Evolutionary conservation across 257 asterid genomes (phyloP), one percentile per base, ranked within the genome.

Genomic region (Petunia secreta): DNA sequence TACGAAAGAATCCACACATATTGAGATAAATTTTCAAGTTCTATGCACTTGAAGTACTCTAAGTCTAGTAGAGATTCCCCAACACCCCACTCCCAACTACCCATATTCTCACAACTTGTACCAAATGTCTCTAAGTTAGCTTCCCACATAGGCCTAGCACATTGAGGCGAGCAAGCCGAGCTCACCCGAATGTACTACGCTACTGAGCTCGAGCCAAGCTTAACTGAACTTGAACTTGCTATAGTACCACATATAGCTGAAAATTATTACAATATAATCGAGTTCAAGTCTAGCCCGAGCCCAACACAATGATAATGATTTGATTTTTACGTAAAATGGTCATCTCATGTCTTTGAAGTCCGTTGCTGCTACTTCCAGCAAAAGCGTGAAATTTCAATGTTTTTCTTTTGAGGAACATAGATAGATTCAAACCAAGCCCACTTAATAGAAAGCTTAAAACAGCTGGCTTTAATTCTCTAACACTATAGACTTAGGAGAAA

Each of bases 81-180:
- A 34, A 62, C 53, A 5, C 6, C 79, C 79, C 74, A 60, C 81
- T 44, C 80, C 77, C 81, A 73, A 50, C 80, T 2, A 66, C 79
- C 84, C 81, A 75, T 40, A 40, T 39, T 14, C 4, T 80, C 43
- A 71, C 77, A 80, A 40, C 4, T 10, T 37, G 39, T n/a, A 46
- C 54, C 62, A 8, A 50, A 50, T 43, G 78, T 34, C 4, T 67
- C 16, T 62, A 2, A 58, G 78, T 53, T 44, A 63, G 39, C 39
- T 39, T 77, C 75, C 58, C 6, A 59, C 34, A 66, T 38, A 25
- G 25, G 25, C 25, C 25, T 25, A 25, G 25, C 25, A 25, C 25
- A 25, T 25, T 25, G 25, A 25, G 25, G 25, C 25, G 25, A 25
- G 25, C 25, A 25, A 25, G 25, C 25, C 25, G 25, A 25, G 25